phyloP scores from a whole-genome alignment of 345 rosid species.

The Moricandia moricandioides region DNA sequence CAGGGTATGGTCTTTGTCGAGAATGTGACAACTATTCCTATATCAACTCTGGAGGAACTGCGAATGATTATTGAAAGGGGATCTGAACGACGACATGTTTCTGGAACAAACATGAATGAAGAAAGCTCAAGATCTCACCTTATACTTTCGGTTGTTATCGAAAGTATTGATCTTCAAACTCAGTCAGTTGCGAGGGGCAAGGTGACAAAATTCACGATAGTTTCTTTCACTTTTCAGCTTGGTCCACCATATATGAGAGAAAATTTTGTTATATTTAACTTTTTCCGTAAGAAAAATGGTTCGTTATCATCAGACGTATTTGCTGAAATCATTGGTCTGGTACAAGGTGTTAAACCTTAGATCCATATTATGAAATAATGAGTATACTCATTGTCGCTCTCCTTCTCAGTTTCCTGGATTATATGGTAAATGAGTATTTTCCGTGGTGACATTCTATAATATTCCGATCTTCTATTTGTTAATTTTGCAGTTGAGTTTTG shows the following conservation, averaged over 20 bases:
- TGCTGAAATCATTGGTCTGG: conserved; percentile 1
- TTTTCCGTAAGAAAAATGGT: background rate
- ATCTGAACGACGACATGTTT: conserved; percentile 75
- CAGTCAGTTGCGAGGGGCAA: conserved; percentile 89
- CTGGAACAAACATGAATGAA: conserved; percentile 94
- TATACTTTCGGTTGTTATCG: conserved; percentile 81
- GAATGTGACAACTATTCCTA: conserved; percentile 70
- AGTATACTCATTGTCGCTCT: background rate
- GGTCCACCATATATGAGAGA: background rate
- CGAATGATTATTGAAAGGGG: conserved; percentile 71
- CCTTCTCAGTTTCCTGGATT: background rate
- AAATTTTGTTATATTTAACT: background rate
- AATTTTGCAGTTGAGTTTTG: conserved; percentile 80
- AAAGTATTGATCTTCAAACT: conserved; percentile 94
- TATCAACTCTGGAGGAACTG: conserved; percentile 74
- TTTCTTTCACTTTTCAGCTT: background rate
- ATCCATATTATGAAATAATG: conserved; percentile 2
- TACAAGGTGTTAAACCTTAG: background rate
- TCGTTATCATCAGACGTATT: background rate
- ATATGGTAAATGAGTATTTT: background rate
- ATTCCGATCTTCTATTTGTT: conserved; percentile 5
- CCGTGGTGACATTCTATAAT: conserved; percentile 7
- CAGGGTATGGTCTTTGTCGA: conserved; percentile 93
- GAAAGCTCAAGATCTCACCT: conserved; percentile 96
- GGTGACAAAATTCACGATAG: conserved; percentile 43